Base-by-base conservation (phyloP, 169 alveolate species). In the Eimeria acervulina region DNA sequence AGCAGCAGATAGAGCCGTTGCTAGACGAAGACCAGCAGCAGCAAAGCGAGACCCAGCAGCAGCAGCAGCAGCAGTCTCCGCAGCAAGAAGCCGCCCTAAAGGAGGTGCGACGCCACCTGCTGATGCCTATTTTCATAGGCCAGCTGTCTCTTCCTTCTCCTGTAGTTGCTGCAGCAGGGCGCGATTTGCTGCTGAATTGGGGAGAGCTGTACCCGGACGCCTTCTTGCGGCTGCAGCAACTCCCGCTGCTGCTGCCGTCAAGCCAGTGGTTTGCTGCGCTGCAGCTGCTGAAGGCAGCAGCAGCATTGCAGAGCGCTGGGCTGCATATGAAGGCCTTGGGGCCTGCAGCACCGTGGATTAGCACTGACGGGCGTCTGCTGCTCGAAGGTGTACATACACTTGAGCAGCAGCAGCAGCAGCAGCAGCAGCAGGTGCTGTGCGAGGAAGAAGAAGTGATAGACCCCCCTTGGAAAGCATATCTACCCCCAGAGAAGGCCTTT, bases 231-330 rank as follows among this genome's bases (percentile, higher is more conserved):
- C 89, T 78, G 89, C 89, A 78, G 89, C 89, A 78, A 63, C 89
- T 78, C 28, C 89, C 89, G 63, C 59, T 78, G 89, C 89, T 78
- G 89, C 89, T 38, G 63, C 89, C 7, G 89, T n/a, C 33, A 19
- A 63, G 89, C 66, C 89, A 78, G 63, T 78, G 89, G 89, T 78
- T 78, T 78, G 89, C 21, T 78, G 89, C 89, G 66, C 89, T 78
- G 63, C 89, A 78, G 89, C 63, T 78, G 59, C 89, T 78, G 66
- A 36, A 78, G 89, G 89, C 89, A 78, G 63, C 89, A 78, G 89
- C 89, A 40, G 89, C 89, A 4, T 33, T 78, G 66, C 89, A 78
- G 7, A 40, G 66, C 15, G 89, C 89, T 0, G 63, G 89, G n/a
- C 89, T 78, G 63, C 89, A 78, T 55, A 13, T 78, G 89, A 55